Conservation (phyloP, 441 rosid species). For the Adansonia gregorii region DNA sequence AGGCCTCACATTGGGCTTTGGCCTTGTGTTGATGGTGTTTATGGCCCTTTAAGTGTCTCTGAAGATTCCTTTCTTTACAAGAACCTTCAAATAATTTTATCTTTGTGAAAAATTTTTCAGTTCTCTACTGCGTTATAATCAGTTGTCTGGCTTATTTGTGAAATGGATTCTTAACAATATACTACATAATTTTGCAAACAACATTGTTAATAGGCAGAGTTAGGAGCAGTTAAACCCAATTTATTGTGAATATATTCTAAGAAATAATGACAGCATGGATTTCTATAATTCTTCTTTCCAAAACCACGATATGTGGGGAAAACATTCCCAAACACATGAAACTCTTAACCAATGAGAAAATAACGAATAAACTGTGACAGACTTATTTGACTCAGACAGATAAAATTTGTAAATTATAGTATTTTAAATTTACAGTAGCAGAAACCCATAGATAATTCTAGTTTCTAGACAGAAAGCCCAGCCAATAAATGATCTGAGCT, state of each 20-base stretch:
- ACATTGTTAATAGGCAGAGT: neutral
- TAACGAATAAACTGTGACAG: neutral
- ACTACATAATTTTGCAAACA: neutral
- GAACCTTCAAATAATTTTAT: neutral
- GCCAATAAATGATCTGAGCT: slow-evolving; percentile 5
- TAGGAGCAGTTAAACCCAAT: neutral
- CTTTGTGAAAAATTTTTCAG: neutral
- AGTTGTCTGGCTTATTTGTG: neutral
- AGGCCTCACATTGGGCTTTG: too few relatives aligned
- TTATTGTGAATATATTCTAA: neutral
- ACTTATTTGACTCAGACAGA: neutral
- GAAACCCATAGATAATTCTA: slow-evolving; percentile 7
- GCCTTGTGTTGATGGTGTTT: too few relatives aligned
- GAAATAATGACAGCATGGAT: neutral
- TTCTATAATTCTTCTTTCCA: too few relatives aligned
- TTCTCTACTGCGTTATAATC: neutral
- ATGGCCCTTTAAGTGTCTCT: too few relatives aligned
- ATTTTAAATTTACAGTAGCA: slow-evolving; percentile 30
- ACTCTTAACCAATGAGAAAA: neutral
- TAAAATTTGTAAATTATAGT: slow-evolving; percentile 24
- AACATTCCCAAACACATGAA: slow-evolving; percentile 3
- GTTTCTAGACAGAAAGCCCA: slow-evolving; percentile 15
- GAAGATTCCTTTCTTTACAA: neutral
- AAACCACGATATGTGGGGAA: neutral
- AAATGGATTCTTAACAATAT: neutral